Evolutionary conservation across 148 eudicot species (phyloP).

Genomic region (Cornus kousa): DNA sequence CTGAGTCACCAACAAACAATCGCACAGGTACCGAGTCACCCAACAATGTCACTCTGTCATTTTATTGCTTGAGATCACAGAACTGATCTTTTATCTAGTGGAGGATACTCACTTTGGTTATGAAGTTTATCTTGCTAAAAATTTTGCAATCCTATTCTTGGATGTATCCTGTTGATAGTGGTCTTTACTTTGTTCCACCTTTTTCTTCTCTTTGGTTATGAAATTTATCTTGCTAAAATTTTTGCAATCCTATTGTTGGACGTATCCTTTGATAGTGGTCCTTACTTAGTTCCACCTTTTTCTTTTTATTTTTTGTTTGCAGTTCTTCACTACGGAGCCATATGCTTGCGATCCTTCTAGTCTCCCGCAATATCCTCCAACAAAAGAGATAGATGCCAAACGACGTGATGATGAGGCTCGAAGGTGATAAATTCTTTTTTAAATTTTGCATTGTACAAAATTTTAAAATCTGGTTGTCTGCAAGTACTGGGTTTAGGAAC

Average conservation of each 20-base stretch:
- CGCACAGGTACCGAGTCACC: too few relatives aligned
- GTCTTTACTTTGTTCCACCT: not conserved
- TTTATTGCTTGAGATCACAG: not conserved
- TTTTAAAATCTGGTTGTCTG: not conserved
- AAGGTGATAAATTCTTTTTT: constrained; percentile 37
- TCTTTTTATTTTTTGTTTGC: constrained; percentile 19
- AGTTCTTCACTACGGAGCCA: constrained; percentile 86
- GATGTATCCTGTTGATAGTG: constrained; percentile 5
- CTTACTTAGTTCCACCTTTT: not conserved
- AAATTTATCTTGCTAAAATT: not conserved
- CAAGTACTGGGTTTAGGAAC: not conserved
- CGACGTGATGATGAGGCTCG: constrained; percentile 93
- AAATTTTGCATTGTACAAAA: not conserved
- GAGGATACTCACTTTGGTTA: not conserved
- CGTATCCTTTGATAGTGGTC: not conserved
- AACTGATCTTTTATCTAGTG: not conserved
- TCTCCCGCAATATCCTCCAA: constrained; percentile 89
- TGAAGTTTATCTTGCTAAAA: not conserved
- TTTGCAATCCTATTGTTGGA: not conserved
- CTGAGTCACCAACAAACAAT: too few relatives aligned
- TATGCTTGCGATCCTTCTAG: constrained; percentile 89
- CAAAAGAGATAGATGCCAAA: constrained; percentile 94
- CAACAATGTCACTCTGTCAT: not conserved
- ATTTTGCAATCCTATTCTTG: not conserved
- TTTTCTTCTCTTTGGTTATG: not conserved